These are phyloP conservation scores for Sesbania bispinosa DNA, from an alignment of 306 rosid species.

Conservation along the genomic window DNA sequence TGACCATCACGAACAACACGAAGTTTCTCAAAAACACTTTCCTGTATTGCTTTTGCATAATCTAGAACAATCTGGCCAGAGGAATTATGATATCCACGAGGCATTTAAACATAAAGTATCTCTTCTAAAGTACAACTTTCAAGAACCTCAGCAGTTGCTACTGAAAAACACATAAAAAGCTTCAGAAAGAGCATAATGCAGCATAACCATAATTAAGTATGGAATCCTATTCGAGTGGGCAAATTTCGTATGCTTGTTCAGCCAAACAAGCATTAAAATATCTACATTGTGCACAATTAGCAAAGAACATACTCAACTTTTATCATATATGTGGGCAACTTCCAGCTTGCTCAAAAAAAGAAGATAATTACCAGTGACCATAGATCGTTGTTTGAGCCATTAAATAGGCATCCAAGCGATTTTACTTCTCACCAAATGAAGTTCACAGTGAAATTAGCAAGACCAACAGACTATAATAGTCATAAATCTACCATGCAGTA, in stretches of 20 bases:
- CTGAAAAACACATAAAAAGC: constrained; percentile 47
- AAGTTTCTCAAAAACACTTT: constrained; percentile 96
- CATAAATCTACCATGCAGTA: neutral
- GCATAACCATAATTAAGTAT: neutral
- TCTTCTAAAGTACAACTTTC: constrained; percentile 98
- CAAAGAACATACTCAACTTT: neutral
- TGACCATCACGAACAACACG: constrained; percentile 99
- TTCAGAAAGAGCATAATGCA: constrained; percentile 24
- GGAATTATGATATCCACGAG: constrained; percentile 84
- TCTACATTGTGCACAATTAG: too few relatives aligned
- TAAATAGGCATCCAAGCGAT: neutral
- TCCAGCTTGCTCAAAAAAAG: neutral
- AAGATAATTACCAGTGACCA: neutral
- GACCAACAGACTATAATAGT: neutral
- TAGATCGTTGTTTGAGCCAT: neutral
- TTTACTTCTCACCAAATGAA: neutral
- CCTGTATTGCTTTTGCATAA: constrained; percentile 88
- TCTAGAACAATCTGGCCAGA: constrained; percentile 95
- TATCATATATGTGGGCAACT: neutral
- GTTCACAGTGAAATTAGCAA: neutral
- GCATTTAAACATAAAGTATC: constrained; percentile 89
- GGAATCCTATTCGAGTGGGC: neutral
- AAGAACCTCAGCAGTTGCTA: constrained; percentile 91
- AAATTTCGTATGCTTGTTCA: neutral
- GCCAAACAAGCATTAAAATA: neutral